These are phyloP conservation scores for Penicillium bialowiezense DNA, from an alignment of 495 filamentous ascomycete species.

Conservation along the genomic window DNA sequence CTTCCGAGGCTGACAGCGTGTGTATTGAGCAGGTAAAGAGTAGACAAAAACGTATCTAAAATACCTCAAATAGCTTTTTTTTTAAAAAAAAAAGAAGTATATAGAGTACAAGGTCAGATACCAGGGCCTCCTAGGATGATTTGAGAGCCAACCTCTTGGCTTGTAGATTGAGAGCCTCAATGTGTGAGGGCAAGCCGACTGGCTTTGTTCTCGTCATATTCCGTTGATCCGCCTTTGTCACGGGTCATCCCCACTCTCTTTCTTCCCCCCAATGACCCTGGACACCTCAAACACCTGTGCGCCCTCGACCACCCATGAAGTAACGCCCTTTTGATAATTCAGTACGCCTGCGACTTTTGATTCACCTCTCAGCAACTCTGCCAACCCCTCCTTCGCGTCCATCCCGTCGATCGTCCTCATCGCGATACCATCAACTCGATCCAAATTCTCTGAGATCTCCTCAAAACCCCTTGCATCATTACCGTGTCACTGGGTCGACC, in stretches of 20 bases:
- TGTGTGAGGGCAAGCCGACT: too few species aligned
- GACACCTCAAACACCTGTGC: slow-evolving; percentile 2
- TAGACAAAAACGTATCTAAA: too few species aligned
- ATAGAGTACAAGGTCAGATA: too few species aligned
- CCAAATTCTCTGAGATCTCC: neutral
- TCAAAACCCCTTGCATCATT: neutral
- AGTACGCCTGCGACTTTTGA: neutral
- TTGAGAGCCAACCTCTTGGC: too few species aligned
- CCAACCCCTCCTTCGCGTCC: neutral
- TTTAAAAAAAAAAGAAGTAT: too few species aligned
- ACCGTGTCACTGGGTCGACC: slow-evolving; percentile 11
- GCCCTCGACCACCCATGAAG: neutral
- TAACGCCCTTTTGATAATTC: neutral
- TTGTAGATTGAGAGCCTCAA: too few species aligned
- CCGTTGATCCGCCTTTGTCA: slow-evolving; percentile 7
- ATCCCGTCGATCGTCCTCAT: neutral
- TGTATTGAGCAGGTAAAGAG: too few species aligned
- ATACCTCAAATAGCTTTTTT: too few species aligned
- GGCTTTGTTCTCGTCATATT: slow-evolving; percentile 8
- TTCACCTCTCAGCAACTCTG: neutral
- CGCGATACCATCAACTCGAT: neutral
- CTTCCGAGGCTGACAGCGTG: too few species aligned
- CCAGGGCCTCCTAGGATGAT: too few species aligned
- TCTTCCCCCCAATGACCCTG: slow-evolving; percentile 4
- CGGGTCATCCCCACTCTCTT: slow-evolving; percentile 9